These are phyloP conservation scores for Tolypocladium album DNA, from an alignment of 2,329 filamentous ascomycete species.

Conservation along the genomic window DNA sequence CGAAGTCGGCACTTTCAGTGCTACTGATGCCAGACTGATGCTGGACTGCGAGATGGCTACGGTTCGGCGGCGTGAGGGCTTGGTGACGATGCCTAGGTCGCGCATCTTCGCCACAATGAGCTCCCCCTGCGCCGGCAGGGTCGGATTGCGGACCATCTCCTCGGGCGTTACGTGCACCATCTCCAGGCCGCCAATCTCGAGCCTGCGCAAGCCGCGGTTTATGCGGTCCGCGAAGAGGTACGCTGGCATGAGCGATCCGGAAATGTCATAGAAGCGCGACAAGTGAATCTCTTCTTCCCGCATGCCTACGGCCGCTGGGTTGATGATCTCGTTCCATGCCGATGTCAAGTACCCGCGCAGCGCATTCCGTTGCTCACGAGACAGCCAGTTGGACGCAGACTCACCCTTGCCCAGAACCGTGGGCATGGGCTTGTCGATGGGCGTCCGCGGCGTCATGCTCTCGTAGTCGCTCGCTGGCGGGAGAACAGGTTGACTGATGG, in stretches of 20 bases:
- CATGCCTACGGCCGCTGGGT: constrained; percentile 25
- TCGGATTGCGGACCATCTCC: constrained; percentile 39
- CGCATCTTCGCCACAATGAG: constrained; percentile 20
- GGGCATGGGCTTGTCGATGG: constrained; percentile 17
- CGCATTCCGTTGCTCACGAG: constrained; percentile 26
- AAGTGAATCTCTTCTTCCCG: constrained; percentile 30
- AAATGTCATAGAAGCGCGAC: constrained; percentile 40
- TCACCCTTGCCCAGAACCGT: background rate
- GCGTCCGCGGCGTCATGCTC: constrained; percentile 27
- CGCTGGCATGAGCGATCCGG: constrained; percentile 37
- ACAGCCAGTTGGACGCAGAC: constrained; percentile 15
- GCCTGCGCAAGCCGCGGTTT: constrained; percentile 27
- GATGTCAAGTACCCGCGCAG: constrained; percentile 30
- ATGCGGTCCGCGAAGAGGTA: constrained; percentile 33
- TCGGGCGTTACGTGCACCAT: constrained; percentile 30
- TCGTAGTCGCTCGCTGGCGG: constrained; percentile 29
- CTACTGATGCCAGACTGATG: background rate
- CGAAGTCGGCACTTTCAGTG: background rate
- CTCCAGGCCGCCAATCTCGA: constrained; percentile 25
- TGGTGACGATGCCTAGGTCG: constrained; percentile 7
- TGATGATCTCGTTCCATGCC: constrained; percentile 34
- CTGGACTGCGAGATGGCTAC: background rate
- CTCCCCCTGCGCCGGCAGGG: constrained; percentile 37
- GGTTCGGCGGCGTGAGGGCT: constrained; percentile 8
- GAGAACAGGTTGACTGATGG: constrained; percentile 33